Evolutionary conservation across 2,329 filamentous ascomycete genomes (phyloP).

Genomic region (Pseudogymnoascus sp.): DNA sequence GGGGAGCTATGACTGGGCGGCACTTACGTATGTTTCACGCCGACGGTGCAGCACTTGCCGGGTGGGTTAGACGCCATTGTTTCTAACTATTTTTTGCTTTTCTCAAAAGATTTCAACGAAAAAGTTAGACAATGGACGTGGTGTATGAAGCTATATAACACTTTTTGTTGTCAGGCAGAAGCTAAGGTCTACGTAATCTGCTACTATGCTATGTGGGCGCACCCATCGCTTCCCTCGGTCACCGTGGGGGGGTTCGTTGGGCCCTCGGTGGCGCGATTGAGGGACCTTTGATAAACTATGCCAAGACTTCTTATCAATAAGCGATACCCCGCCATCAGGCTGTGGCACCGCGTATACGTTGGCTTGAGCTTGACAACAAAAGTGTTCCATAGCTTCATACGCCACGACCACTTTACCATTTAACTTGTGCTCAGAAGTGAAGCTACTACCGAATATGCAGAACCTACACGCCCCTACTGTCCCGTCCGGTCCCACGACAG

Average conservation of each 20-base stretch:
- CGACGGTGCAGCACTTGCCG: constrained; percentile 28
- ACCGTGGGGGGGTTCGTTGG: background rate
- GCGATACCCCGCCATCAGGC: constrained; percentile 9
- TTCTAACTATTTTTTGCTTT: background rate
- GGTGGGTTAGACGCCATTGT: constrained; percentile 30
- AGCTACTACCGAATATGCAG: constrained; percentile 45
- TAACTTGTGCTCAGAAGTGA: background rate
- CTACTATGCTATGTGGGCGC: background rate
- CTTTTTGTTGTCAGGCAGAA: background rate
- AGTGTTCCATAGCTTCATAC: background rate
- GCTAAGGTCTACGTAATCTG: background rate
- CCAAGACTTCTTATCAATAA: background rate
- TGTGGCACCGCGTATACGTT: background rate
- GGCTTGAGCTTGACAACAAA: background rate
- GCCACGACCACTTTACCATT: background rate
- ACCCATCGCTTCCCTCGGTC: background rate
- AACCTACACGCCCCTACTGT: constrained; percentile 64
- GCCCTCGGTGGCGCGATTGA: background rate
- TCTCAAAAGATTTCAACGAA: background rate
- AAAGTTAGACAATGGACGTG: background rate
- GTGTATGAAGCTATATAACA: background rate
- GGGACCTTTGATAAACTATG: background rate
- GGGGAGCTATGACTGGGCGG: background rate
- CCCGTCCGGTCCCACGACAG: constrained; percentile 68
- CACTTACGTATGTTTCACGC: constrained; percentile 29